These are phyloP conservation scores for Tricholoma saponaceum DNA, from an alignment of 768 basidiomycete genomes.

Conservation along the genomic window DNA sequence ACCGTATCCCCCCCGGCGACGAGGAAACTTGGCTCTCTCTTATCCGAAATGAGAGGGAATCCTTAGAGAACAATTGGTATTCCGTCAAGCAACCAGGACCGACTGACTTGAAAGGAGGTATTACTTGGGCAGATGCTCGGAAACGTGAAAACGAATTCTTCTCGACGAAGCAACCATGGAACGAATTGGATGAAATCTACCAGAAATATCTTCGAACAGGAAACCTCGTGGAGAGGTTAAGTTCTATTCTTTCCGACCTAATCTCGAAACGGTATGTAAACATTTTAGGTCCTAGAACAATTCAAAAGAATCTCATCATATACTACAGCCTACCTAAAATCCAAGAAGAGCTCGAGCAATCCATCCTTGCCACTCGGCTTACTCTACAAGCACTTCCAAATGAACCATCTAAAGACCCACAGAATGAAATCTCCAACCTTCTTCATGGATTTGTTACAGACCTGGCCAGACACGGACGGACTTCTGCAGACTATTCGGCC, in stretches of 20 bases:
- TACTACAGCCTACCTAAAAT: slow-evolving; percentile 55
- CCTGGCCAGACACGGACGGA: slow-evolving; percentile 41
- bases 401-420: slow-evolving; percentile 51
- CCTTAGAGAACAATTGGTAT: slow-evolving; percentile 56
- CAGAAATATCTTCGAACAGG: slow-evolving; percentile 52
- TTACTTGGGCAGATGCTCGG: slow-evolving; percentile 62
- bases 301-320: neutral
- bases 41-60: slow-evolving; percentile 49
- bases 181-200: slow-evolving; percentile 45
- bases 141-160: slow-evolving; percentile 57
- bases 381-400: slow-evolving; percentile 35
- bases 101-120: slow-evolving; percentile 43
- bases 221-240: slow-evolving; percentile 54
- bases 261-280: slow-evolving; percentile 52
- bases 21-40: slow-evolving; percentile 53
- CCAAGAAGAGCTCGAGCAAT: slow-evolving; percentile 48
- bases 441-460: slow-evolving; percentile 45
- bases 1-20: slow-evolving; percentile 55
- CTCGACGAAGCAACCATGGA: slow-evolving; percentile 47
- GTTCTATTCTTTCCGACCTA: slow-evolving; percentile 56
- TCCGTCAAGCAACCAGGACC: slow-evolving; percentile 56
- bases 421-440: slow-evolving; percentile 49
- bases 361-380: slow-evolving; percentile 33
- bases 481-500: slow-evolving; percentile 55
- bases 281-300: neutral